Percentiles rank a stretch among this genome's conserved stretches.
Evolutionary conservation across 306 rosid genomes (phyloP).

Genomic region (Ormosia emarginata): DNA sequence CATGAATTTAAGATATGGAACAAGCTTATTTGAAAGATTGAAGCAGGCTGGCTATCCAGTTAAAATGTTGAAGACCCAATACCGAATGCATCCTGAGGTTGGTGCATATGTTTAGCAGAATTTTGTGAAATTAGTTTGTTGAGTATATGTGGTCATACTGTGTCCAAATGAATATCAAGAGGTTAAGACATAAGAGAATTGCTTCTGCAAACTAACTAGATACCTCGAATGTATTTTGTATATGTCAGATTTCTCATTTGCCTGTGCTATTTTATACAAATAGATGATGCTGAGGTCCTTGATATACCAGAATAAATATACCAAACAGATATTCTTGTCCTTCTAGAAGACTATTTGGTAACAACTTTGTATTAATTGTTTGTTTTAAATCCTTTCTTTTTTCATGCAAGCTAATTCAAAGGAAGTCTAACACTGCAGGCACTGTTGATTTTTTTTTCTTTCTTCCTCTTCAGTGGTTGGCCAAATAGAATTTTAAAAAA

Average conservation of each 20-base stretch:
- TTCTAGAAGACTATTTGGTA: background rate
- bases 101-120: slow-evolving; percentile 27
- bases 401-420: background rate
- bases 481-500: background rate
- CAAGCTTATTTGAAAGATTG: slow-evolving; percentile 87
- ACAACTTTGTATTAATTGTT: background rate
- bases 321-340: background rate
- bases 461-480: background rate
- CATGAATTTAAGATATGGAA: slow-evolving; percentile 65
- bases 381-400: background rate
- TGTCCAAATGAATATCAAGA: slow-evolving; percentile 5
- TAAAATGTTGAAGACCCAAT: slow-evolving; percentile 93
- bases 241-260: background rate
- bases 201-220: background rate
- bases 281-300: slow-evolving; percentile 1
- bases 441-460: background rate
- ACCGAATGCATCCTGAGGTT: slow-evolving; percentile 99
- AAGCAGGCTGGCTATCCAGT: slow-evolving; percentile 87
- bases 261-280: background rate
- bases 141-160: background rate
- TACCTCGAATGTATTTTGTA: background rate
- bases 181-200: background rate
- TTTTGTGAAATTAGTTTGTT: slow-evolving; percentile 12
- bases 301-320: background rate
- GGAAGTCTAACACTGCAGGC: background rate